Conservation (phyloP, 345 rosid genomes). For the Fremontodendron californicum region DNA sequence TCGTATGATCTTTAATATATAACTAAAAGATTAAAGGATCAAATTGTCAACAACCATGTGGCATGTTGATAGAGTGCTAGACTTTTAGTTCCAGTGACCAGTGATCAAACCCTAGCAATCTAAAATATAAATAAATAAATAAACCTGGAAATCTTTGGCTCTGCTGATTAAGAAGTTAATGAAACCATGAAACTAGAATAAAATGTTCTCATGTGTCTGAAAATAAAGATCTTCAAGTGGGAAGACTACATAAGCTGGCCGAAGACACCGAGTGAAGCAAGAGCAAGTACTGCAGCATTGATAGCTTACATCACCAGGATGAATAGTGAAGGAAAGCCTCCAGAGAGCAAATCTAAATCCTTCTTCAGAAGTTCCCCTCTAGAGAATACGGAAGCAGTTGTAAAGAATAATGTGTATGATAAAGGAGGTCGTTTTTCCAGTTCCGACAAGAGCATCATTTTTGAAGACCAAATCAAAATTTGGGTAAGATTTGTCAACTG, state of each 20-base stretch:
- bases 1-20: no score
- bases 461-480: constrained; percentile 37
- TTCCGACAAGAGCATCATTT: constrained; percentile 50
- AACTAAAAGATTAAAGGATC: no score
- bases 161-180: neutral
- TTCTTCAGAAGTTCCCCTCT: constrained; percentile 55
- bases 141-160: neutral
- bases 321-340: constrained; percentile 37
- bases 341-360: constrained; percentile 50
- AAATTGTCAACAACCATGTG: no score
- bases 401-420: constrained; percentile 53
- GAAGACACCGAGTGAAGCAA: constrained; percentile 74
- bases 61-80: no score
- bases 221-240: constrained; percentile 85
- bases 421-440: constrained; percentile 70
- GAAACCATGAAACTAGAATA: neutral
- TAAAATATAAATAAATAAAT: no score
- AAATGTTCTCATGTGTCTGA: neutral
- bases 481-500: constrained; percentile 14
- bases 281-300: constrained; percentile 58
- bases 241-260: constrained; percentile 74
- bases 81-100: no score
- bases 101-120: no score
- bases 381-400: constrained; percentile 36
- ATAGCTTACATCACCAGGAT: constrained; percentile 48